A percentile compares a stretch with the other conserved stretches of the same genome.
Evolutionary conservation across 2,329 filamentous ascomycete genomes (phyloP).

Genomic region (Emydomyces testavorans): DNA sequence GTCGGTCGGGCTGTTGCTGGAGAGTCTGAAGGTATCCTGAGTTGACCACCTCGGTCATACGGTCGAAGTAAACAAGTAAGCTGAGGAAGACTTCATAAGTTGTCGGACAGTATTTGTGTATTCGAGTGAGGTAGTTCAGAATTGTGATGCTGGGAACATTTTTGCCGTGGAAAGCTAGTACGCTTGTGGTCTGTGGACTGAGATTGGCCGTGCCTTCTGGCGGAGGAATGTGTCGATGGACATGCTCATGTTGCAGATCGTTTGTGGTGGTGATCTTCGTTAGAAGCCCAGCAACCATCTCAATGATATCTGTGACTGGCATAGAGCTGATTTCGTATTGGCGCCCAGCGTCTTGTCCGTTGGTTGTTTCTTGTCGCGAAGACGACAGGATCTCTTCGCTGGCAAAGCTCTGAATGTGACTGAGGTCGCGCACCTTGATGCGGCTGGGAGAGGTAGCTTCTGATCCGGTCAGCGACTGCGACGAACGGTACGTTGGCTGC

Average conservation of each 20-base stretch:
- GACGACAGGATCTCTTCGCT: slow-evolving; percentile 54
- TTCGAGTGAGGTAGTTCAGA: slow-evolving; percentile 83
- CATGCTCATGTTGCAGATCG: slow-evolving; percentile 80
- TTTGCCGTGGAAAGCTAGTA: slow-evolving; percentile 94
- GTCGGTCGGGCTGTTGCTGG: slow-evolving; percentile 17
- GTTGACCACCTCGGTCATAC: slow-evolving; percentile 96
- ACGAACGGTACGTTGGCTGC: slow-evolving; percentile 36
- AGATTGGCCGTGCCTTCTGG: slow-evolving; percentile 47
- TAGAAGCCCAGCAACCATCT: slow-evolving; percentile 93
- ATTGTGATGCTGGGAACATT: slow-evolving; percentile 97
- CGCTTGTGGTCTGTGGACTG: slow-evolving; percentile 55
- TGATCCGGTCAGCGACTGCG: slow-evolving; percentile 34
- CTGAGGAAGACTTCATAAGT: slow-evolving; percentile 97
- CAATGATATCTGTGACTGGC: slow-evolving; percentile 94
- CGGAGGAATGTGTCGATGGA: slow-evolving; percentile 61
- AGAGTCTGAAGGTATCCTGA: slow-evolving; percentile 37
- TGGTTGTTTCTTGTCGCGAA: slow-evolving; percentile 18
- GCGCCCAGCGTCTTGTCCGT: slow-evolving; percentile 39
- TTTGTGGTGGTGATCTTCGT: slow-evolving; percentile 98
- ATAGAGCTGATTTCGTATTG: slow-evolving; percentile 94
- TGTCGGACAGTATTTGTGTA: slow-evolving; percentile 97
- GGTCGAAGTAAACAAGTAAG: slow-evolving; percentile 91
- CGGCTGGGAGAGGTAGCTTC: slow-evolving; percentile 42
- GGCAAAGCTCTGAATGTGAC: slow-evolving; percentile 82
- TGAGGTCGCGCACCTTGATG: slow-evolving; percentile 76